Base-by-base conservation (phyloP, 2,329 filamentous ascomycete species). In the Clathrospora elynae region DNA sequence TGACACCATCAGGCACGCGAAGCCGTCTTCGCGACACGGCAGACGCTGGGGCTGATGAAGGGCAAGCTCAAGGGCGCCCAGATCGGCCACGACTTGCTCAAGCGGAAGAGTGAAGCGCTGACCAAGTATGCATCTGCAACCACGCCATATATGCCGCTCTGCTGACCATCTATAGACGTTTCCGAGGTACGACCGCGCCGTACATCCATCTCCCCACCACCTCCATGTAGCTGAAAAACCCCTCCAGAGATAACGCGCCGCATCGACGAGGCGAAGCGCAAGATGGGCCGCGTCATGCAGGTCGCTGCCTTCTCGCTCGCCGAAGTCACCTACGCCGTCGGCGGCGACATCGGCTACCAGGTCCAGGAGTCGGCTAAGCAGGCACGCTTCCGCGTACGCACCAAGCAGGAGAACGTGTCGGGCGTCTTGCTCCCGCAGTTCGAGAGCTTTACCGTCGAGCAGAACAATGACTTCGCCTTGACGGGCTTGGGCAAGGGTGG, bases 201-300 rank as follows among this genome's bases (percentile, higher is more conserved):
- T n/a, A n/a, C n/a, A n/a, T 46, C 9, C 18, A 19, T 31, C 6
- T 35, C 31, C 44, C 31, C 30, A 40, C 23, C 22, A 17, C 20
- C 37, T 35, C 35, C 38, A 26, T 55, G 45, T 49, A 56, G 48
- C 61, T 64, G 55, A 66, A 53, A n/a, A 61, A 56, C 12, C 22
- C 30, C 14, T 50, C 36, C 49, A 71, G 93, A 99, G 65, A 99
- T 99, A 65, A 96, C 93, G 35, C 84, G 85, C 70, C 87, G 93
- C 66, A 99, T 99, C 73, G 92, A 99, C 76, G 93, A 99, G 73
- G 93, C 93, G 28, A 99, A 99, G 75, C 88, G 91, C 62, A 99
- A 99, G 78, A 99, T 99, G 92, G 93, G 93, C 44, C 84, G 92
- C 22, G 93, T 99, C 24, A 99, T 99, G 93, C 92, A 97, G 73